These are phyloP conservation scores for Chalaropsis ovoidea DNA, from an alignment of 2,329 filamentous ascomycete genomes.

Conservation along the genomic window DNA sequence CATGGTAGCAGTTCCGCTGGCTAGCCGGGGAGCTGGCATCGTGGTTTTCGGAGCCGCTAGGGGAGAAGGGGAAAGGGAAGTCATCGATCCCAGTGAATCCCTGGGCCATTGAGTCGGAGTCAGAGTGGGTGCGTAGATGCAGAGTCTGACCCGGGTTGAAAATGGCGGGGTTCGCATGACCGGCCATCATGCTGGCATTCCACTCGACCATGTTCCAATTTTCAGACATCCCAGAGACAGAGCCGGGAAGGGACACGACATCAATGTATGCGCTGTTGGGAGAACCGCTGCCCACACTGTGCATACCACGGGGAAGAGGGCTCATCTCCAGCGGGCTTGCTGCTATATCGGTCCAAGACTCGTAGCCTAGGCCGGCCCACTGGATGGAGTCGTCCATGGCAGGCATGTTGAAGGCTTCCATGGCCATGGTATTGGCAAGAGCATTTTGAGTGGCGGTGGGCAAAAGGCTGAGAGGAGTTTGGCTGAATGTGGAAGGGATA, in stretches of 20 bases:
- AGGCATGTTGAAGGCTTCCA: slow-evolving; percentile 56
- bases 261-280: slow-evolving; percentile 58
- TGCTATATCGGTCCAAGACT: slow-evolving; percentile 67
- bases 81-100: slow-evolving; percentile 67
- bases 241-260: slow-evolving; percentile 68
- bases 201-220: slow-evolving; percentile 77
- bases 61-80: slow-evolving; percentile 71
- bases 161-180: slow-evolving; percentile 51
- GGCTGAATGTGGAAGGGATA: slow-evolving; percentile 44
- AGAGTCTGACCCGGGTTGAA: slow-evolving; percentile 89
- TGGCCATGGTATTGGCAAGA: slow-evolving; percentile 45
- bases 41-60: slow-evolving; percentile 48
- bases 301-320: slow-evolving; percentile 33
- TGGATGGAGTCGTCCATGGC: slow-evolving; percentile 49
- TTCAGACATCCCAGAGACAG: slow-evolving; percentile 47
- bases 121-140: slow-evolving; percentile 74
- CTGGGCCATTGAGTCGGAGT: slow-evolving; percentile 53
- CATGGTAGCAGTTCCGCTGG: slow-evolving; percentile 54
- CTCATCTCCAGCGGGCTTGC: slow-evolving; percentile 50
- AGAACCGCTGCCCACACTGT: slow-evolving; percentile 39
- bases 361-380: slow-evolving; percentile 53
- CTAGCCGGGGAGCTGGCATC: slow-evolving; percentile 40
- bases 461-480: slow-evolving; percentile 50
- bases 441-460: slow-evolving; percentile 53
- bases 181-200: slow-evolving; percentile 25